Conservation (phyloP, 2,329 filamentous ascomycete genomes). For the Trichoderma sp. region DNA sequence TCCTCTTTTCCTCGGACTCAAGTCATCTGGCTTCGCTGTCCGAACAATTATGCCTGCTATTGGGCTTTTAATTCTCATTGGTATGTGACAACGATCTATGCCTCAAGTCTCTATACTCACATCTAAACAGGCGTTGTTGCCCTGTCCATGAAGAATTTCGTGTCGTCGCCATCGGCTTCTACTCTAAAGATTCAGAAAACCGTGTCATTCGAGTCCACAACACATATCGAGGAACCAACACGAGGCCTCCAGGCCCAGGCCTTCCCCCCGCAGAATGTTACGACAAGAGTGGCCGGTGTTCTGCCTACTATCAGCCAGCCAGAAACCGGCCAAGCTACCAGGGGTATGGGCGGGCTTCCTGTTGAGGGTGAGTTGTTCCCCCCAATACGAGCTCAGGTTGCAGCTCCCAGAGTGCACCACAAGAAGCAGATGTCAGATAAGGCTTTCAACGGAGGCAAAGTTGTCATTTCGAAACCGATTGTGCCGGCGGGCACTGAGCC, state of each 20-base stretch:
- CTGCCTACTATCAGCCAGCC: conserved; percentile 42
- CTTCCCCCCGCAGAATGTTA: background rate
- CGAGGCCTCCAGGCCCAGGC: conserved; percentile 21
- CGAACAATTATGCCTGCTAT: conserved; percentile 51
- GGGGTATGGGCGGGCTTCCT: conserved; percentile 40
- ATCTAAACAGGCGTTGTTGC: conserved; percentile 34
- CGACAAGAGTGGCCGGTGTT: conserved; percentile 18
- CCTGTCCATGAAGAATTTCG: conserved; percentile 31
- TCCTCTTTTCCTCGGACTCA: conserved; percentile 49
- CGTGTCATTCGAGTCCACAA: background rate
- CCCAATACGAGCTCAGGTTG: conserved; percentile 36
- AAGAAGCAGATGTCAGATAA: conserved; percentile 21
- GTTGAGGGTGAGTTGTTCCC: conserved; percentile 44
- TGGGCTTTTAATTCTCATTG: conserved; percentile 49
- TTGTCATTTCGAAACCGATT: conserved; percentile 52
- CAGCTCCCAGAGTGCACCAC: conserved; percentile 22
- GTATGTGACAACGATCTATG: conserved; percentile 32
- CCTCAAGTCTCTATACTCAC: background rate
- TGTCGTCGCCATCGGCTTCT: conserved; percentile 1
- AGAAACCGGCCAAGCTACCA: conserved; percentile 35
- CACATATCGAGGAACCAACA: background rate
- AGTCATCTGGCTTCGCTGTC: conserved; percentile 41
- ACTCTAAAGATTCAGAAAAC: background rate
- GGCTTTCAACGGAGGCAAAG: conserved; percentile 36
- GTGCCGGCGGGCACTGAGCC: conserved; percentile 35